Conservation (phyloP, 176 grass and related monocot species). For the Aegilops tauschii region DNA sequence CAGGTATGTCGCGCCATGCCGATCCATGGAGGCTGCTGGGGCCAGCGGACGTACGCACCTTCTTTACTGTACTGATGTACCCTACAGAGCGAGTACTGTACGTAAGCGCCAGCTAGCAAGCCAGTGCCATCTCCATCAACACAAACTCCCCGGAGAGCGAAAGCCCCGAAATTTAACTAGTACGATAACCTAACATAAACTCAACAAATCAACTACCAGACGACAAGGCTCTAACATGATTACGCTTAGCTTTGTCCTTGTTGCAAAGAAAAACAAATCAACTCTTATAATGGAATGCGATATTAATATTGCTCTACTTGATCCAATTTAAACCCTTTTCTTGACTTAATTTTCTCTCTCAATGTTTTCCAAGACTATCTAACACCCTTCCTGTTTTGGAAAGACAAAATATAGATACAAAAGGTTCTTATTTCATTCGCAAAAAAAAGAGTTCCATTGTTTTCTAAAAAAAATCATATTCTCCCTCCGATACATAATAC, state of each 20-base stretch:
- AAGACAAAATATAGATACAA: not conserved
- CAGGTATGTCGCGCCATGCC: not conserved
- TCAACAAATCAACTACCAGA: constrained; percentile 19
- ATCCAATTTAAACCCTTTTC: not conserved
- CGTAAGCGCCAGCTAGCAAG: not conserved
- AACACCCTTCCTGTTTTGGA: not conserved
- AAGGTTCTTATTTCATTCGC: too few relatives aligned
- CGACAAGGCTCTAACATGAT: not conserved
- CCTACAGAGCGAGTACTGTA: constrained; percentile 8
- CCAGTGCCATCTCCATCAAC: constrained; percentile 34
- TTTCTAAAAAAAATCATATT: too few relatives aligned
- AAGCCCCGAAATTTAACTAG: not conserved
- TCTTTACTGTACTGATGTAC: not conserved
- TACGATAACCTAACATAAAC: not conserved
- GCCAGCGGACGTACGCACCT: not conserved
- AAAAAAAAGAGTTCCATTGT: too few relatives aligned
- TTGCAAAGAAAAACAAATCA: not conserved
- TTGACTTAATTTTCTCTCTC: not conserved
- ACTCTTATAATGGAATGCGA: not conserved
- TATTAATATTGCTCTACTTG: not conserved
- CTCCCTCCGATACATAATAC: too few relatives aligned
- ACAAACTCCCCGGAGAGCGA: constrained; percentile 49
- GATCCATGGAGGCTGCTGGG: not conserved
- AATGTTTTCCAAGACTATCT: not conserved
- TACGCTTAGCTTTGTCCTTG: not conserved